Conservation (phyloP, 306 rosid species). For the Dalbergia cultrata region DNA sequence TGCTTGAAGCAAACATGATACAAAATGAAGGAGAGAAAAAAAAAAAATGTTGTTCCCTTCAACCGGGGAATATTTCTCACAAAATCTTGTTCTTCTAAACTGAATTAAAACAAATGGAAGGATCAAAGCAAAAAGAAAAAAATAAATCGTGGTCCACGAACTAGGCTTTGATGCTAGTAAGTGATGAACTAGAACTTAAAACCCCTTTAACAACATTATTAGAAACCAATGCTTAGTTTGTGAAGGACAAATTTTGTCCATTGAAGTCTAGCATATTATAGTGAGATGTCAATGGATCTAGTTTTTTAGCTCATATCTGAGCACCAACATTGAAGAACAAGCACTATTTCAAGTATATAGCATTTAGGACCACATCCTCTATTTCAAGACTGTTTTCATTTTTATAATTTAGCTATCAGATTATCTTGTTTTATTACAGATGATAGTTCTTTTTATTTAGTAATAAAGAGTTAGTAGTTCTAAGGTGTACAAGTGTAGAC, state of each 20-base stretch:
- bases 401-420: slow-evolving; percentile 26
- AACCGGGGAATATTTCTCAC: not conserved
- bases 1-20: not conserved
- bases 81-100: not conserved
- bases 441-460: not conserved
- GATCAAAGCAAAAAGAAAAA: slow-evolving; percentile 12
- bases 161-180: not conserved
- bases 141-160: not conserved
- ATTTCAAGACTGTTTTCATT: slow-evolving; percentile 15
- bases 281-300: not conserved
- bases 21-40: not conserved
- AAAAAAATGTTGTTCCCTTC: not conserved
- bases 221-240: slow-evolving; percentile 25
- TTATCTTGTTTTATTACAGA: not conserved
- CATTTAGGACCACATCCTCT: slow-evolving; percentile 26
- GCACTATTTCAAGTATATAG: not conserved
- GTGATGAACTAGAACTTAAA: not conserved
- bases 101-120: not conserved
- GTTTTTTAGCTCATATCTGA: slow-evolving; percentile 6
- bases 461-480: not conserved
- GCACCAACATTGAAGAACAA: slow-evolving; percentile 28
- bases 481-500: slow-evolving; percentile 4
- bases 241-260: not conserved
- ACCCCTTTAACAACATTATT: not conserved
- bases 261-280: not conserved